Conservation (phyloP, 2,329 filamentous ascomycete genomes). For the Penicillium sp. region DNA sequence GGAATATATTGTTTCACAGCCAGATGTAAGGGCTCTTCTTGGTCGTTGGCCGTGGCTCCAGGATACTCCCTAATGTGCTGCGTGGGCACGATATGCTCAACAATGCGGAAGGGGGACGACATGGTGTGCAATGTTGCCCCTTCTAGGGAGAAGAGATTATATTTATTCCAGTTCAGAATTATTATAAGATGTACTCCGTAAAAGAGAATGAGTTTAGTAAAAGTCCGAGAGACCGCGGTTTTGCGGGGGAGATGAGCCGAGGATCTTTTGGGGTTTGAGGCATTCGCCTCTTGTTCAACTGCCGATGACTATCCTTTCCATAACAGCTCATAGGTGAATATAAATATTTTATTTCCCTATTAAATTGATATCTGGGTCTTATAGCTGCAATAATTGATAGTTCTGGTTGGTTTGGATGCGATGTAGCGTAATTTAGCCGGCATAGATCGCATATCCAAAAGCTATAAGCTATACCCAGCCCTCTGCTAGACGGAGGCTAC, state of each 20-base stretch:
- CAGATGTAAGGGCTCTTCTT: slow-evolving; percentile 65
- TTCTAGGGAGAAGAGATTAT: slow-evolving; percentile 17
- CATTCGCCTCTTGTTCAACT: slow-evolving; percentile 1
- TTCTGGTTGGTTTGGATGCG: neutral
- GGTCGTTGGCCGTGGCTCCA: slow-evolving; percentile 59
- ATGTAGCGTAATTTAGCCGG: neutral
- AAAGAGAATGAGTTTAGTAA: slow-evolving; percentile 15
- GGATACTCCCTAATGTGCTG: slow-evolving; percentile 78
- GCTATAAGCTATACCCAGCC: neutral
- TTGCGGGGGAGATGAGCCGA: slow-evolving; percentile 5
- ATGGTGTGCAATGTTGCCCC: neutral
- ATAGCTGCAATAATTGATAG: neutral
- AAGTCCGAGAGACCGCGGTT: slow-evolving; percentile 7
- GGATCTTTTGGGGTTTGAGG: slow-evolving; percentile 3
- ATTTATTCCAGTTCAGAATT: neutral
- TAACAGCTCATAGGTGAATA: neutral
- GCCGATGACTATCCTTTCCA: neutral
- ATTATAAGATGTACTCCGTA: neutral
- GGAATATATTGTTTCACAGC: slow-evolving; percentile 85
- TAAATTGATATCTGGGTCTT: neutral
- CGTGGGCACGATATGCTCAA: slow-evolving; percentile 63
- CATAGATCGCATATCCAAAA: neutral
- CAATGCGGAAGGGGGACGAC: slow-evolving; percentile 52
- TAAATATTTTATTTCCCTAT: neutral
- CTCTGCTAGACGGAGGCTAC: neutral